Conservation (phyloP, 2,329 filamentous ascomycete genomes). For the Colletotrichum sp. region DNA sequence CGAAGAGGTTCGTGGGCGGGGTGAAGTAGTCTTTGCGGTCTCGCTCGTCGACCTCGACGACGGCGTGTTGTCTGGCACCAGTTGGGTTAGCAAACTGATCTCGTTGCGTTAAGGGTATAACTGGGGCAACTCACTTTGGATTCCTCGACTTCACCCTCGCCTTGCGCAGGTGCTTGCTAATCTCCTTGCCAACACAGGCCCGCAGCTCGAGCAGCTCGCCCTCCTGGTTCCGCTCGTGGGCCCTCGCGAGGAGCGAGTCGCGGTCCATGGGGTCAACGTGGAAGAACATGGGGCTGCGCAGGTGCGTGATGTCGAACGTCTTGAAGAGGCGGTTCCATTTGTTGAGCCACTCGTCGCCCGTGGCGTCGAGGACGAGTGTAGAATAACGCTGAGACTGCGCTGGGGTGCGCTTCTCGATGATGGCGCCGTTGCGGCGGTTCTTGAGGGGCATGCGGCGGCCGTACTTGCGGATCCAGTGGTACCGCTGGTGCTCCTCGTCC, state of each 20-base stretch:
- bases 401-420: slow-evolving; percentile 21
- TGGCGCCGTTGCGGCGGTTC: slow-evolving; percentile 46
- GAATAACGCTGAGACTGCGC: slow-evolving; percentile 29
- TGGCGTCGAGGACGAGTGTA: slow-evolving; percentile 69
- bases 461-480: slow-evolving; percentile 76
- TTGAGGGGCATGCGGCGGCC: slow-evolving; percentile 64
- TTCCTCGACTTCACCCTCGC: slow-evolving; percentile 29
- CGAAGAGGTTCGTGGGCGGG: slow-evolving; percentile 66
- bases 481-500: slow-evolving; percentile 82
- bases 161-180: slow-evolving; percentile 79
- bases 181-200: slow-evolving; percentile 78
- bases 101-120: neutral
- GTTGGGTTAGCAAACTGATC: neutral
- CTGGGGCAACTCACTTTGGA: slow-evolving; percentile 20
- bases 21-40: slow-evolving; percentile 75
- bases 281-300: slow-evolving; percentile 84
- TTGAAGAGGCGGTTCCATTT: slow-evolving; percentile 75
- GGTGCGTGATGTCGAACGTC: slow-evolving; percentile 71
- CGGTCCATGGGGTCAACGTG: slow-evolving; percentile 79
- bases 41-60: slow-evolving; percentile 65
- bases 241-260: slow-evolving; percentile 74
- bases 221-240: slow-evolving; percentile 65
- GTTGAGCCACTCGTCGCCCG: slow-evolving; percentile 68
- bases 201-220: slow-evolving; percentile 72
- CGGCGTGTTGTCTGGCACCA: slow-evolving; percentile 39